Percentiles rank a stretch among this genome's conserved stretches.
Conservation (phyloP, 257 asterid genomes). For the Craterostigma plantagineum region DNA sequence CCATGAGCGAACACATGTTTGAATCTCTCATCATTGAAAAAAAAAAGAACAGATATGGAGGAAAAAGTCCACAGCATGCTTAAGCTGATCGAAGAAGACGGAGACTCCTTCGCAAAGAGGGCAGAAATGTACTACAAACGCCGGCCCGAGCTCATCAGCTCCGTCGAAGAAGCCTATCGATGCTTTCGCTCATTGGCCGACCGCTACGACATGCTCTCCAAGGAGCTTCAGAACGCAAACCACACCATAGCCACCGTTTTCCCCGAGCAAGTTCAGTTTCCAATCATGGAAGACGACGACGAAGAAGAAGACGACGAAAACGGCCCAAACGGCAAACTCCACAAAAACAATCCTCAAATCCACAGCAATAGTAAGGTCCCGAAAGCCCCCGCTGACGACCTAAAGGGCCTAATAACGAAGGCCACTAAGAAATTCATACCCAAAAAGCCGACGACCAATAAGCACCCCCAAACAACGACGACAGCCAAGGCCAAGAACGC, state of each 20-base stretch:
- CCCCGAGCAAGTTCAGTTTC: constrained; percentile 35
- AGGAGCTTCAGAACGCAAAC: constrained; percentile 61
- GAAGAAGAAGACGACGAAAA: constrained; percentile 13
- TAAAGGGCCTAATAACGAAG: constrained; percentile 17
- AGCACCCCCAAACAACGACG: neutral
- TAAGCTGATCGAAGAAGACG: constrained; percentile 72
- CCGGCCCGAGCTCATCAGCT: constrained; percentile 58
- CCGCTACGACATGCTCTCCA: constrained; percentile 60
- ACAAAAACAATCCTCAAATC: constrained; percentile 17
- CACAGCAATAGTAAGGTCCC: too few relatives aligned
- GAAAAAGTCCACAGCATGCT: constrained; percentile 54
- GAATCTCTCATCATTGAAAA: too few relatives aligned
- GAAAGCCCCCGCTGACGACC: constrained; percentile 21
- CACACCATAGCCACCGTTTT: constrained; percentile 33
- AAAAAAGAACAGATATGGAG: constrained; percentile 53
- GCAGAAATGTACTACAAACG: constrained; percentile 87
- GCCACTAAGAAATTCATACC: constrained; percentile 19
- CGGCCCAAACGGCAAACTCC: too few relatives aligned
- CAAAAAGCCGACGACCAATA: constrained; percentile 14
- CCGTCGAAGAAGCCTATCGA: constrained; percentile 63
- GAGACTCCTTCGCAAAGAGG: constrained; percentile 75
- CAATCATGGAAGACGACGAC: constrained; percentile 14
- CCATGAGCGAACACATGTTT: too few relatives aligned
- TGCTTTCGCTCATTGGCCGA: constrained; percentile 74
- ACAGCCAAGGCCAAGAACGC: constrained; percentile 9